Conservation (phyloP, 768 basidiomycete genomes). For the Terana coerulea region DNA sequence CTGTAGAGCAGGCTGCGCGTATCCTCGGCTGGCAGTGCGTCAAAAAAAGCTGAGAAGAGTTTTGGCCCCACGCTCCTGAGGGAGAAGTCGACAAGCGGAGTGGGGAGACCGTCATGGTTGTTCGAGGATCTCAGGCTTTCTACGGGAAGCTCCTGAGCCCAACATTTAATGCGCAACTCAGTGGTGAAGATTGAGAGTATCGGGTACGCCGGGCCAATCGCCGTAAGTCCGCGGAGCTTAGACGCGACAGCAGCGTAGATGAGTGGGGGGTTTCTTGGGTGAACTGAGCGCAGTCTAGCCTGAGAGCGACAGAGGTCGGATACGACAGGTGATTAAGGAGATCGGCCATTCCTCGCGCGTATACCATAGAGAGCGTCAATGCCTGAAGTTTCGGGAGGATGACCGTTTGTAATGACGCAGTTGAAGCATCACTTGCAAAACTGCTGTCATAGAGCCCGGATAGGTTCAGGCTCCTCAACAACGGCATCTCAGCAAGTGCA, state of each 20-base stretch:
- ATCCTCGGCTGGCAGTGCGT: not conserved
- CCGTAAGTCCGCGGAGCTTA: not conserved
- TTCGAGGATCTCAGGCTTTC: too few relatives aligned
- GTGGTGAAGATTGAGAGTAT: not conserved
- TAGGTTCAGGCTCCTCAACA: not conserved
- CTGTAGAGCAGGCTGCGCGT: not conserved
- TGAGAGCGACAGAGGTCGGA: not conserved
- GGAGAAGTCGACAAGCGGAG: too few relatives aligned
- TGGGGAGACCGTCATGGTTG: too few relatives aligned
- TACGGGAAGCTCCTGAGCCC: too few relatives aligned
- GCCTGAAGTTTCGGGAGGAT: not conserved
- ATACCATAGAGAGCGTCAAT: not conserved
- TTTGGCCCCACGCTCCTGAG: too few relatives aligned
- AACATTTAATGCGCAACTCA: too few relatives aligned
- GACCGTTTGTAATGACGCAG: not conserved
- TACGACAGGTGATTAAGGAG: not conserved
- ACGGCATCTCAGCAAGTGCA: conserved; percentile 5
- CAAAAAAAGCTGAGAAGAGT: not conserved
- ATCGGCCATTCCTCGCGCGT: not conserved
- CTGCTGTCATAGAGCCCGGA: not conserved
- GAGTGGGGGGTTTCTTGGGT: not conserved
- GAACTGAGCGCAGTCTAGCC: not conserved
- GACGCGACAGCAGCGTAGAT: not conserved
- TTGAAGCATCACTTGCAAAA: not conserved
- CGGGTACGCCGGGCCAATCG: too few relatives aligned